phyloP scores from a whole-genome alignment of 2,329 filamentous ascomycete species.

The Alternaria angustiovoidea region DNA sequence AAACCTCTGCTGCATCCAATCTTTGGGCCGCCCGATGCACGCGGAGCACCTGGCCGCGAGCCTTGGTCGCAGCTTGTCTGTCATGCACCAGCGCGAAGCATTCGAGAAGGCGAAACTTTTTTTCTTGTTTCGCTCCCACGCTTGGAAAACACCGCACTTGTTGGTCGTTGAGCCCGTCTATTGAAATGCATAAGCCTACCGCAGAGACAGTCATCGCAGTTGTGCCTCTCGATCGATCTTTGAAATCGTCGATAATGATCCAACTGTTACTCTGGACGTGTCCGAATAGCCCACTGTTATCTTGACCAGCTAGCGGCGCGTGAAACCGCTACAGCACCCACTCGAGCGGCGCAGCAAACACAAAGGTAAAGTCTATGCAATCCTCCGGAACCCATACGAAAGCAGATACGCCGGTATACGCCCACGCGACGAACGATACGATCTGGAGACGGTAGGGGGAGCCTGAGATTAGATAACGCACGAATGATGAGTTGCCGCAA shows the following conservation, averaged over 20 bases:
- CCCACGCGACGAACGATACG: slow-evolving; percentile 5
- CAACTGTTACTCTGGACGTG: not conserved
- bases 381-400: slow-evolving; percentile 1
- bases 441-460: not conserved
- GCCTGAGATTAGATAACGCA: slow-evolving; percentile 18
- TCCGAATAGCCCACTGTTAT: slow-evolving; percentile 1
- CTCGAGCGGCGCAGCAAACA: slow-evolving; percentile 6
- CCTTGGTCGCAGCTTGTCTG: slow-evolving; percentile 23
- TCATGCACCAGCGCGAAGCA: slow-evolving; percentile 25
- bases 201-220: not conserved
- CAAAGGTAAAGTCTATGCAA: not conserved
- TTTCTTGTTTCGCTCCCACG: slow-evolving; percentile 5
- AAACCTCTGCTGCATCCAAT: slow-evolving; percentile 6
- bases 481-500: slow-evolving; percentile 15
- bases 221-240: not conserved
- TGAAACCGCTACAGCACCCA: slow-evolving; percentile 7
- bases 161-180: slow-evolving; percentile 2
- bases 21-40: slow-evolving; percentile 10
- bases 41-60: slow-evolving; percentile 33
- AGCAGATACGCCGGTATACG: not conserved
- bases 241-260: not conserved
- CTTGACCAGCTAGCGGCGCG: slow-evolving; percentile 4
- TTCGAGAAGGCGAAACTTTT: slow-evolving; percentile 13
- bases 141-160: not conserved
- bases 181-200: not conserved